These are phyloP conservation scores for Ascochyta viciae-villosae DNA, from an alignment of 2,329 filamentous ascomycete species.

Conservation along the genomic window DNA sequence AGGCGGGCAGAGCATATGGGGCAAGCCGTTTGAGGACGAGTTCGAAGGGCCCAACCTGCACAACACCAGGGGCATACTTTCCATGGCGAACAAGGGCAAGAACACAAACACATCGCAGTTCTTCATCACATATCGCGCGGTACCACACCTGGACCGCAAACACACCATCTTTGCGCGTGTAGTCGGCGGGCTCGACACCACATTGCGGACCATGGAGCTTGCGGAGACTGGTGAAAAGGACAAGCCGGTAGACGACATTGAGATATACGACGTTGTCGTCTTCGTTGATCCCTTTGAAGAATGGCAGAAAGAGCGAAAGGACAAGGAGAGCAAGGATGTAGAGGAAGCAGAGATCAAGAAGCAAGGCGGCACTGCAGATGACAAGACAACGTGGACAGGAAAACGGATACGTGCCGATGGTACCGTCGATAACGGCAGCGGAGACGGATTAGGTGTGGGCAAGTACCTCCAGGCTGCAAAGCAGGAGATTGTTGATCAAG, in stretches of 20 bases:
- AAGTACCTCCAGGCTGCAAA: conserved; percentile 79
- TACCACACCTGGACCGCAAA: conserved; percentile 88
- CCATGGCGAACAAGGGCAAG: conserved; percentile 99
- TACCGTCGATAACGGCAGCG: conserved; percentile 60
- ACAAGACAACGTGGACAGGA: conserved; percentile 93
- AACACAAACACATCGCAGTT: conserved; percentile 96
- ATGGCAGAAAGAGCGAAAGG: conserved; percentile 72
- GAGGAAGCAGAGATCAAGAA: conserved; percentile 69
- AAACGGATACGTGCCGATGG: conserved; percentile 80
- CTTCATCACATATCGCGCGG: conserved; percentile 88
- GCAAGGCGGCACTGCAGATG: conserved; percentile 80
- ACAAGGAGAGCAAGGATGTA: conserved; percentile 65
- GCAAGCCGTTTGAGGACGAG: conserved; percentile 92
- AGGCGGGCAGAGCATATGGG: conserved; percentile 91
- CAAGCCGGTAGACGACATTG: conserved; percentile 77
- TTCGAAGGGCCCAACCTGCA: conserved; percentile 90
- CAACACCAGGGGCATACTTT: conserved; percentile 77
- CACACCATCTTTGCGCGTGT: conserved; percentile 96
- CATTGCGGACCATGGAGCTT: conserved; percentile 78
- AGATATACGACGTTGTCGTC: conserved; percentile 82
- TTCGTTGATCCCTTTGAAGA: conserved; percentile 96
- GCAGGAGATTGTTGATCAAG: conserved; percentile 38
- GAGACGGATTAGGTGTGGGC: conserved; percentile 67
- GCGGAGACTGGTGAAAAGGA: conserved; percentile 77
- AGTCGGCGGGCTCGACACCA: conserved; percentile 75